Evolutionary conservation across 2,329 filamentous ascomycete species (phyloP), one percentile per base, ranked within the genome.

Genomic region (Alternaria incomplexa): DNA sequence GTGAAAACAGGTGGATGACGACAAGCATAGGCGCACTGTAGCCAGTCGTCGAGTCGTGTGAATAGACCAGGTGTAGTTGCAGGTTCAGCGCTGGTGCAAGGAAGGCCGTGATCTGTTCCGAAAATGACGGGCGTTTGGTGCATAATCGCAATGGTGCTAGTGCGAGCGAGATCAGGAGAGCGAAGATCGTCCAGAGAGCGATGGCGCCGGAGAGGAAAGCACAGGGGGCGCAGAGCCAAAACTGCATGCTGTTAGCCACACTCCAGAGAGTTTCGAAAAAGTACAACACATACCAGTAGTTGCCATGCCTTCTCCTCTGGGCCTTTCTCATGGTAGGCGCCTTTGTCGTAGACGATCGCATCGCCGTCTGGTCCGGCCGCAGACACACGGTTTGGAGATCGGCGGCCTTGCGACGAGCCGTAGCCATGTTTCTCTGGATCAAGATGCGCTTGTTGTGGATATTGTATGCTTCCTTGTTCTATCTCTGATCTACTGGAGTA

Each of bases 81-180:
- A 86, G 81, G 67, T 85, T 84, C 30, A 88, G 79, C 13, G 85
- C 81, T 7, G 86, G 86, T 1, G 84, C 82, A 45, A 89, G 82
- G 47, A 87, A 80, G 25, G 82, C 80, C 59, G 82, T 84, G 57
- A 88, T 75, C 68, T 87, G 85, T 23, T 82, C 75, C 36, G 80
- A 77, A 58, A 87, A 83, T 2, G 83, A 76, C 11, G 81, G 82
- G 30, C 83, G 80, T 54, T 79, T 79, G 32, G 83, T 82, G 78
- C 85, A 88, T 63, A 89, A 75, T 46, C 85, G 84, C 48, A 89
- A 76, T 6, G 87, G 87, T 43, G 84, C 82, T 45, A 85, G 79
- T 30, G 84, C 76, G 58, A 85, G 65, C 23, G 73, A 70, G 58
- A 86, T 83, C 66, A 88, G 52, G 47, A 88, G 69, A 13, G 84